Percentiles rank a stretch among this genome's conserved stretches.
phyloP scores from a whole-genome alignment of 169 alveolate genomes.

The Fabrea salina region DNA sequence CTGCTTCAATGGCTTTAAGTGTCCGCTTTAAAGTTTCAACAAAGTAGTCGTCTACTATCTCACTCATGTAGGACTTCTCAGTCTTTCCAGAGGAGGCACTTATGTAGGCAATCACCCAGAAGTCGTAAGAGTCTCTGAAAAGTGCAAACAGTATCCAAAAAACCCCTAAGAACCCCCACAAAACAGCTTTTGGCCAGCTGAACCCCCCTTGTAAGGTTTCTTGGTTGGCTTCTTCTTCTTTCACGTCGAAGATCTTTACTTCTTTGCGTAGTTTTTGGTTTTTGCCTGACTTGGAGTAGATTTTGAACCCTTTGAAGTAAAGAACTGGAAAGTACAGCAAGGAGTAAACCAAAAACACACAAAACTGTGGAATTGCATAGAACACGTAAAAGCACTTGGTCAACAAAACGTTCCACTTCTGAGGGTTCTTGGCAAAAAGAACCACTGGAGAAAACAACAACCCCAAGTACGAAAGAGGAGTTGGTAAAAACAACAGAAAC shows the following conservation, averaged over 20 bases:
- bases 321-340: neutral
- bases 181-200: neutral
- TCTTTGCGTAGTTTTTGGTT: neutral
- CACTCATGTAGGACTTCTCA: no score
- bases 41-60: no score
- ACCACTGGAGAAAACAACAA: neutral
- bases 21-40: no score
- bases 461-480: neutral
- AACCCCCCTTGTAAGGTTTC: neutral
- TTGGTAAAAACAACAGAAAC: neutral
- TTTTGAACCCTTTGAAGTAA: neutral
- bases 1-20: no score
- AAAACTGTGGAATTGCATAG: conserved; percentile 7
- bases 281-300: neutral
- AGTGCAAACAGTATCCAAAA: conserved; percentile 24
- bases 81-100: no score
- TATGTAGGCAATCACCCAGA: neutral
- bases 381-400: neutral
- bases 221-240: neutral
- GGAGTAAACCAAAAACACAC: neutral
- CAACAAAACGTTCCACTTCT: neutral
- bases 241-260: neutral
- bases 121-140: neutral
- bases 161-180: conserved; percentile 12
- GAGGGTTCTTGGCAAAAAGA: neutral